phyloP scores from a whole-genome alignment of 345 rosid species.

The Populus ilicifolia region DNA sequence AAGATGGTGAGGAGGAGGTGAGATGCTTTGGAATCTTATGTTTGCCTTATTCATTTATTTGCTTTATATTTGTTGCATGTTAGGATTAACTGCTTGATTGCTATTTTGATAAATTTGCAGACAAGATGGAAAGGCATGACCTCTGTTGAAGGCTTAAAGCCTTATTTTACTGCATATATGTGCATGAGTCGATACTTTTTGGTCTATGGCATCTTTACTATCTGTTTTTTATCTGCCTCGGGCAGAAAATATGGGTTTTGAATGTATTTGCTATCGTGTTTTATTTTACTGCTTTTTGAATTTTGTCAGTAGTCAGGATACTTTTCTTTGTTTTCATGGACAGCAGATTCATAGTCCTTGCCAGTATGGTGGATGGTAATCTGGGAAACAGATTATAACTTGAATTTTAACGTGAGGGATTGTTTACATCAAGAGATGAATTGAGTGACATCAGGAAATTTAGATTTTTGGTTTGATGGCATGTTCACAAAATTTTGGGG shows the following conservation, averaged over 20 bases:
- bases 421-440: background rate
- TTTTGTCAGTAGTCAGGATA: background rate
- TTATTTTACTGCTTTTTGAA: background rate
- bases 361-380: background rate
- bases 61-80: background rate
- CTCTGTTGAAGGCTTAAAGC: background rate
- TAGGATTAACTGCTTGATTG: background rate
- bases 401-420: background rate
- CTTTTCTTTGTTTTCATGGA: background rate
- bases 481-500: background rate
- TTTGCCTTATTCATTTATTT: background rate
- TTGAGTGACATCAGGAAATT: background rate
- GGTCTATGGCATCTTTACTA: background rate
- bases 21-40: conserved; percentile 13
- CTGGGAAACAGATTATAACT: background rate
- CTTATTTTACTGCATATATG: background rate
- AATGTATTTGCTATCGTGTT: background rate
- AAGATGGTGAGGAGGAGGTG: conserved; percentile 60
- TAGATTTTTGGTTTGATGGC: background rate
- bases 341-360: background rate
- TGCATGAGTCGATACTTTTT: background rate
- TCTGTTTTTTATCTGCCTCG: background rate
- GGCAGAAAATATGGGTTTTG: background rate
- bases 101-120: background rate
- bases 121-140: background rate